These are phyloP conservation scores for Alternaria ventricosa DNA, from an alignment of 2,329 filamentous ascomycete genomes.

Conservation along the genomic window DNA sequence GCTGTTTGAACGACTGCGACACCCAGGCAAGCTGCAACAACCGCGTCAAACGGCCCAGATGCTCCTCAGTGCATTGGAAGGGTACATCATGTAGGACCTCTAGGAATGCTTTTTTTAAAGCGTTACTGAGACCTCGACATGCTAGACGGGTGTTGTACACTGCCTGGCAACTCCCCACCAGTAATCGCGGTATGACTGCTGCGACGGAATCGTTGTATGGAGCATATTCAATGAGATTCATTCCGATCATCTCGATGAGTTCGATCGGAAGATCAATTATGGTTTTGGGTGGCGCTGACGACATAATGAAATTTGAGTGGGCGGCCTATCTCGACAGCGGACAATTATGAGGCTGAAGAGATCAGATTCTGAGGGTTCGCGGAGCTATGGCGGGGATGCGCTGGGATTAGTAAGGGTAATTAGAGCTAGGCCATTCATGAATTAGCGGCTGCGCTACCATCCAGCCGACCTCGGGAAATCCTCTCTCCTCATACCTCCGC, in stretches of 20 bases:
- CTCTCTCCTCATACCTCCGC: background rate
- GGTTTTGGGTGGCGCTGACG: background rate
- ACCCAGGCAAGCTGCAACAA: background rate
- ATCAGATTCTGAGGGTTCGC: background rate
- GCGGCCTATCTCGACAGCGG: background rate
- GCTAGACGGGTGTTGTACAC: background rate
- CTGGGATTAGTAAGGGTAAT: background rate
- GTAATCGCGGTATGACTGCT: background rate
- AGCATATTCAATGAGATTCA: background rate
- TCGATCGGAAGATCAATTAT: background rate
- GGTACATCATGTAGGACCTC: background rate
- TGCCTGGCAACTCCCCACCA: background rate
- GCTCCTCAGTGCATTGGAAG: background rate
- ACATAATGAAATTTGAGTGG: rapidly evolving
- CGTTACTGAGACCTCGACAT: background rate
- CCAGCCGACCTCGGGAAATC: background rate
- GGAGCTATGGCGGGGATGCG: background rate
- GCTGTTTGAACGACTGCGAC: background rate
- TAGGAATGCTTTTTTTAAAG: background rate
- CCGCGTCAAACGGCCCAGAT: background rate
- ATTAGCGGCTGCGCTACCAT: background rate
- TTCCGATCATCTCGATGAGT: background rate
- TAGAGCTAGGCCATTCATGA: background rate
- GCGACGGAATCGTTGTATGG: background rate
- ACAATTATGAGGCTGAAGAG: background rate